Conservation (phyloP, 352 stramenopile species). For the Pythium periplocum region DNA sequence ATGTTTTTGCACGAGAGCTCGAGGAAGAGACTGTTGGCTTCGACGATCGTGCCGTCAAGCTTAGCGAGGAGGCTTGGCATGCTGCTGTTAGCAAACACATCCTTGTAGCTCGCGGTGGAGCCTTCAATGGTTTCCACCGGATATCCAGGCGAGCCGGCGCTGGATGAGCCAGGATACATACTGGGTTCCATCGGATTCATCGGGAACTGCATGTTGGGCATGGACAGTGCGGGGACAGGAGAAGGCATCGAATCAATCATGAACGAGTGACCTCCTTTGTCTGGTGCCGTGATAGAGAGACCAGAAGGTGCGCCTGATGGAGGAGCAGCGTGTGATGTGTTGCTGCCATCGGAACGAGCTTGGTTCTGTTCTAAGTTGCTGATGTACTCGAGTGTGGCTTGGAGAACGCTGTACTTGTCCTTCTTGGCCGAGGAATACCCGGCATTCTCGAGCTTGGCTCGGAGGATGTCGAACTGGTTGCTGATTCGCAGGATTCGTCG, state of each 20-base stretch:
- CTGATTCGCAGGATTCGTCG: constrained; percentile 77
- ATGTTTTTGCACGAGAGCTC: constrained; percentile 79
- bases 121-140: constrained; percentile 47
- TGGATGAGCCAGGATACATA: constrained; percentile 18
- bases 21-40: constrained; percentile 71
- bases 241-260: constrained; percentile 79
- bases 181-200: constrained; percentile 49
- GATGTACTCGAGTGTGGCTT: constrained; percentile 83
- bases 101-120: constrained; percentile 59
- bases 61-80: constrained; percentile 75
- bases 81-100: constrained; percentile 74
- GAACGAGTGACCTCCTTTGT: constrained; percentile 43
- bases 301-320: constrained; percentile 27
- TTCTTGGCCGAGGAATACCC: constrained; percentile 78
- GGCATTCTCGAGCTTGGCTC: constrained; percentile 63
- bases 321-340: constrained; percentile 4
- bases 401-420: constrained; percentile 83
- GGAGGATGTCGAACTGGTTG: constrained; percentile 80
- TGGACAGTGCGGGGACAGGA: constrained; percentile 58
- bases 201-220: constrained; percentile 60
- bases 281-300: constrained; percentile 49
- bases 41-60: constrained; percentile 73
- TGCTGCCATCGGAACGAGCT: constrained; percentile 7
- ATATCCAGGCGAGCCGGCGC: constrained; percentile 15
- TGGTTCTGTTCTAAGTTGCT: constrained; percentile 66